These are phyloP conservation scores for Rostrohypoxylon terebratum DNA, from an alignment of 495 filamentous ascomycete genomes.

Conservation along the genomic window DNA sequence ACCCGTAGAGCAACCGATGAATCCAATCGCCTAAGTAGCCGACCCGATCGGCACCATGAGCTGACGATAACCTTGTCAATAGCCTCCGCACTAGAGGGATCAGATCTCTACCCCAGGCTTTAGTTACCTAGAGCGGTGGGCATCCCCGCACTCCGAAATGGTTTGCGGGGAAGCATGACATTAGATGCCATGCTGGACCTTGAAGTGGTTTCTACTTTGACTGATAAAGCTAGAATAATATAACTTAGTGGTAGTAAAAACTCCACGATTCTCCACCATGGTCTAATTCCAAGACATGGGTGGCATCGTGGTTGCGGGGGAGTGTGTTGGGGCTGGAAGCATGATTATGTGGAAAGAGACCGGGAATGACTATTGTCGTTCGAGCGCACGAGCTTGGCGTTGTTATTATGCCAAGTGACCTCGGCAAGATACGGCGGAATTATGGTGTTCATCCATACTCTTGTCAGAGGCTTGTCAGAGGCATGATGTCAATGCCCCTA, in stretches of 20 bases:
- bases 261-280: background rate
- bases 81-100: background rate
- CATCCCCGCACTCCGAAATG: background rate
- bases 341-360: background rate
- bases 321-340: background rate
- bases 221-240: background rate
- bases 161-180: background rate
- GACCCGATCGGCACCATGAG: slow-evolving; percentile 2
- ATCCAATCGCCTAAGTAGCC: slow-evolving; percentile 7
- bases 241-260: background rate
- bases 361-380: background rate
- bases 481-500: background rate
- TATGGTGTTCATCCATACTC: background rate
- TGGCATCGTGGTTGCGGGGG: background rate
- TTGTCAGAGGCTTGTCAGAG: background rate
- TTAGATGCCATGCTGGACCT: background rate
- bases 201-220: background rate
- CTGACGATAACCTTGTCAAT: background rate
- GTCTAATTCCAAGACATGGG: background rate
- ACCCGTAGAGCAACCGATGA: background rate
- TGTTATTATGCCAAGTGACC: background rate
- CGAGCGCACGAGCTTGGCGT: background rate
- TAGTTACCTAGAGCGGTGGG: background rate
- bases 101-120: background rate
- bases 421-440: background rate